phyloP scores from a whole-genome alignment of 176 grass and related monocot species.

The Bonia amplexicaulis region DNA sequence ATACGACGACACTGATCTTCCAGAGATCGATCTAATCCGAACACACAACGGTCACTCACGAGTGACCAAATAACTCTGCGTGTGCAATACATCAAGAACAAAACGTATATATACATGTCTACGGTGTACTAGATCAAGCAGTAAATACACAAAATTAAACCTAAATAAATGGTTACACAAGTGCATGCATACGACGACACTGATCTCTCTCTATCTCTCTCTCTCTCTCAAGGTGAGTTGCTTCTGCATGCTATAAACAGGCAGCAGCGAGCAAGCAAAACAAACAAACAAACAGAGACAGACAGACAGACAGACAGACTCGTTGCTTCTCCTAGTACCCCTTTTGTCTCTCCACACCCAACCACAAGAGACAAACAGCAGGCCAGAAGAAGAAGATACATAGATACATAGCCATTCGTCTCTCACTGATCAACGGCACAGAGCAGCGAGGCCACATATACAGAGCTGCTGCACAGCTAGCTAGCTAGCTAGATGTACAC shows the following conservation, averaged over 20 bases:
- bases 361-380: background rate
- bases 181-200: too few relatives aligned
- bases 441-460: too few relatives aligned
- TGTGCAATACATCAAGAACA: background rate
- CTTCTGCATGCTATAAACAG: background rate
- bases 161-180: too few relatives aligned
- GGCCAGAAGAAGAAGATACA: background rate
- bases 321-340: background rate
- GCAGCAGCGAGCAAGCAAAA: background rate
- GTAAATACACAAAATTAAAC: background rate
- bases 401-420: background rate
- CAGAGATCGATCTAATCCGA: too few relatives aligned
- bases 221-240: background rate
- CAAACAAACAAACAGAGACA: background rate
- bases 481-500: too few relatives aligned
- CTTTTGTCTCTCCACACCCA: slow-evolving; percentile 16
- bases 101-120: background rate
- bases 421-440: background rate
- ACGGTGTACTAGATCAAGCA: background rate
- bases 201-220: background rate
- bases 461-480: too few relatives aligned
- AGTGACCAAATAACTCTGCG: slow-evolving; percentile 17
- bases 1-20: too few relatives aligned
- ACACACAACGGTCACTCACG: too few relatives aligned
- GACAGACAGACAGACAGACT: too few relatives aligned